Conservation (phyloP, 1,284 basidiomycete genomes). For the Fomitopsis palustris region DNA sequence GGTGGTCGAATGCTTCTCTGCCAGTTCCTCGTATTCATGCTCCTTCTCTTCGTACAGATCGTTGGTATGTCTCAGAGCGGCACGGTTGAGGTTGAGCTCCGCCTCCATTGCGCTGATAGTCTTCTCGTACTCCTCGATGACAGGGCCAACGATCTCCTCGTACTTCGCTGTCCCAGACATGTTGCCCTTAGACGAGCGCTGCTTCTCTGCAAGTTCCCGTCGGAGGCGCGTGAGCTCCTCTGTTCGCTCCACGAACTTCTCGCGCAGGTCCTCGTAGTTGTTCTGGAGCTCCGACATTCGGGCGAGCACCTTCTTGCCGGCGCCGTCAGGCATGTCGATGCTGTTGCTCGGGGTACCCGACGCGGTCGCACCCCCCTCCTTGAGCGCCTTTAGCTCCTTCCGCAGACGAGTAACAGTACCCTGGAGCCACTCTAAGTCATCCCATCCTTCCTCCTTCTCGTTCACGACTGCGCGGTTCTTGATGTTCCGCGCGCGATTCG, state of each 20-base stretch:
- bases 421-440: slow-evolving; percentile 96
- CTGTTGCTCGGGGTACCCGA: slow-evolving; percentile 9
- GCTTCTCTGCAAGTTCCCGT: slow-evolving; percentile 71
- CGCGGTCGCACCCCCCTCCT: slow-evolving; percentile 51
- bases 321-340: slow-evolving; percentile 38
- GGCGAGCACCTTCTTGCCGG: slow-evolving; percentile 67
- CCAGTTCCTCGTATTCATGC: slow-evolving; percentile 64
- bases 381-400: slow-evolving; percentile 79
- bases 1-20: slow-evolving; percentile 70
- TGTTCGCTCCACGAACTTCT: slow-evolving; percentile 80
- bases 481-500: slow-evolving; percentile 96
- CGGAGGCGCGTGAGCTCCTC: slow-evolving; percentile 82
- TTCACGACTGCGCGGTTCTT: slow-evolving; percentile 93
- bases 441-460: slow-evolving; percentile 97
- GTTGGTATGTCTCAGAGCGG: slow-evolving; percentile 86
- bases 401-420: slow-evolving; percentile 79
- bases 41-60: slow-evolving; percentile 91
- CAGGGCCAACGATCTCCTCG: slow-evolving; percentile 94
- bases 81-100: slow-evolving; percentile 86
- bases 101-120: slow-evolving; percentile 95
- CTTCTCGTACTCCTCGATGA: slow-evolving; percentile 99
- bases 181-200: slow-evolving; percentile 48
- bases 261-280: slow-evolving; percentile 82
- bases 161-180: slow-evolving; percentile 78
- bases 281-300: slow-evolving; percentile 78